Evolutionary conservation across 257 asterid genomes (phyloP).

Genomic region (Eucommia ulmoides): DNA sequence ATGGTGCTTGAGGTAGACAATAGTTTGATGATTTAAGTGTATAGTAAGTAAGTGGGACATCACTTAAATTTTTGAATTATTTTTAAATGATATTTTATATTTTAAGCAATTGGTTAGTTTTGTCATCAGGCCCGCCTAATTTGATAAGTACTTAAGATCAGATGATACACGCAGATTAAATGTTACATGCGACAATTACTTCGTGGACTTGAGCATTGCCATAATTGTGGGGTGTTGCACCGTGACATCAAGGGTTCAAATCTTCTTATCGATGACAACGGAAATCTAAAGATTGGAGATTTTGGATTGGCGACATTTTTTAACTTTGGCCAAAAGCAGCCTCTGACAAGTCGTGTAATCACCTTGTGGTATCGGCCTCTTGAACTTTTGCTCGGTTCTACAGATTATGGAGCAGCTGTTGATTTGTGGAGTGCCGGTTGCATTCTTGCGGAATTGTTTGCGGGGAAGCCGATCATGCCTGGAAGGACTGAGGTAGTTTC

Average conservation of each 20-base stretch:
- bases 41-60: too few relatives aligned
- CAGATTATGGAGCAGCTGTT: slow-evolving; percentile 74
- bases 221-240: slow-evolving; percentile 74
- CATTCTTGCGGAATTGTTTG: slow-evolving; percentile 78
- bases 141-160: too few relatives aligned
- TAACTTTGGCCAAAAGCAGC: slow-evolving; percentile 51
- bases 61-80: too few relatives aligned
- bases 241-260: slow-evolving; percentile 93
- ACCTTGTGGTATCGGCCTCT: slow-evolving; percentile 98
- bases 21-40: too few relatives aligned
- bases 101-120: too few relatives aligned
- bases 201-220: slow-evolving; percentile 87
- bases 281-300: slow-evolving; percentile 85
- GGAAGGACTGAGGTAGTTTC: slow-evolving; percentile 86
- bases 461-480: slow-evolving; percentile 85
- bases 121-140: too few relatives aligned
- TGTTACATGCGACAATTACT: slow-evolving; percentile 88
- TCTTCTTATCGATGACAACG: slow-evolving; percentile 66
- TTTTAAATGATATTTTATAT: too few relatives aligned
- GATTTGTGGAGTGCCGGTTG: slow-evolving; percentile 98
- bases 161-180: slow-evolving; percentile 55
- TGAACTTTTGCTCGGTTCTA: slow-evolving; percentile 89
- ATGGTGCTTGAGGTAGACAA: too few relatives aligned
- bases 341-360: slow-evolving; percentile 88
- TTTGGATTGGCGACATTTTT: slow-evolving; percentile 85